These are phyloP conservation scores for Phaseolus coccineus DNA, from an alignment of 331 rosid genomes.

Conservation along the genomic window DNA sequence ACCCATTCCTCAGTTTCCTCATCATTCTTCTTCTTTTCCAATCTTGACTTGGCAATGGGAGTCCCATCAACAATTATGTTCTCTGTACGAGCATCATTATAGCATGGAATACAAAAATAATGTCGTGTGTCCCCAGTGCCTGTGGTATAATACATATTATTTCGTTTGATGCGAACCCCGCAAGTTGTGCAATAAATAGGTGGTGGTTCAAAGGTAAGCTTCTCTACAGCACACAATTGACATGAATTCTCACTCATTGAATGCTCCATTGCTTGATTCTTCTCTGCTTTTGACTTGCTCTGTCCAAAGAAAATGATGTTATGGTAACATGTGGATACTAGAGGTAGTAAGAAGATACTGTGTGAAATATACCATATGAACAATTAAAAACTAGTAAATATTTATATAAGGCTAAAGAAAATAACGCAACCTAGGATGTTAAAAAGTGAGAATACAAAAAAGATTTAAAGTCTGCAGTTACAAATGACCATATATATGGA, in stretches of 20 bases:
- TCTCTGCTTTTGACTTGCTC: conserved; percentile 99
- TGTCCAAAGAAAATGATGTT: conserved; percentile 47
- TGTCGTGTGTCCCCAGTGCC: conserved; percentile 95
- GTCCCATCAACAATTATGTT: conserved; percentile 85
- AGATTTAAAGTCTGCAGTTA: background rate
- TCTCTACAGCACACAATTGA: conserved; percentile 98
- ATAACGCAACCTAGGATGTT: conserved; percentile 18
- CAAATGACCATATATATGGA: background rate
- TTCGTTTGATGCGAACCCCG: conserved; percentile 90
- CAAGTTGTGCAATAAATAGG: conserved; percentile 95
- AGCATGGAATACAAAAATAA: conserved; percentile 92
- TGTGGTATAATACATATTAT: conserved; percentile 88
- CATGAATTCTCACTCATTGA: conserved; percentile 97
- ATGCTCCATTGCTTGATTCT: conserved; percentile 95
- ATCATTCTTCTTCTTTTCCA: conserved; percentile 97
- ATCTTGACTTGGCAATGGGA: conserved; percentile 74
- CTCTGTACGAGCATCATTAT: conserved; percentile 92
- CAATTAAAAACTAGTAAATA: conserved; percentile 1
- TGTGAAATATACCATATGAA: background rate
- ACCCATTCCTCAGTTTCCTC: conserved; percentile 99
- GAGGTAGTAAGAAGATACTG: conserved; percentile 22
- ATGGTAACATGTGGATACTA: background rate
- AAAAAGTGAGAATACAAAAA: background rate
- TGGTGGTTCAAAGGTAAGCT: conserved; percentile 96
- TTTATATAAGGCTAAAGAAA: background rate